A percentile compares a stretch with the other conserved stretches of the same genome.
Evolutionary conservation across 1,284 basidiomycete genomes (phyloP).

Genomic region (Flammula alnicola): DNA sequence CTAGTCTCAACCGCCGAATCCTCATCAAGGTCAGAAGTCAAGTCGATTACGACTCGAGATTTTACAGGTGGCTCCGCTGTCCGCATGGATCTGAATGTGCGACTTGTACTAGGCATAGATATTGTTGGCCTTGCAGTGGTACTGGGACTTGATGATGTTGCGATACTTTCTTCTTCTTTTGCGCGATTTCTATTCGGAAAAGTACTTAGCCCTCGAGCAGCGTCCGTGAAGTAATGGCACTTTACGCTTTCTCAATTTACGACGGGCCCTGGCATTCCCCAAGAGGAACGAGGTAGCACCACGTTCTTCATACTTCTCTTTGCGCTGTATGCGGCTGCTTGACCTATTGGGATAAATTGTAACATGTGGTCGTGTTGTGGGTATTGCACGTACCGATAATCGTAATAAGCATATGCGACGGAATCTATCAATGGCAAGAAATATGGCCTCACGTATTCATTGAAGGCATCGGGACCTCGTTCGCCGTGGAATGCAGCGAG

Average conservation of each 20-base stretch:
- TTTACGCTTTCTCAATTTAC: background rate
- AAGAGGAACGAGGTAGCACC: background rate
- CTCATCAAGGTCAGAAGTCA: background rate
- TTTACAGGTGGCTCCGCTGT: background rate
- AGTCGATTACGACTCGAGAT: constrained; percentile 3
- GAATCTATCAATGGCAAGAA: constrained; percentile 27
- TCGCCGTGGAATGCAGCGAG: constrained; percentile 29
- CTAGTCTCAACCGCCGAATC: no score
- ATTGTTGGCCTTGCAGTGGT: no score
- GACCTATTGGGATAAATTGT: background rate
- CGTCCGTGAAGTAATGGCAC: background rate
- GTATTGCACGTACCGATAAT: constrained; percentile 20
- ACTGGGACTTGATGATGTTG: background rate
- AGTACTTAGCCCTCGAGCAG: background rate
- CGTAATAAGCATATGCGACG: constrained; percentile 23
- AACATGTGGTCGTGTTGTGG: background rate
- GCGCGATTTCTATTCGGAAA: background rate
- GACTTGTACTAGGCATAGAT: no score
- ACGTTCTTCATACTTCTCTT: background rate
- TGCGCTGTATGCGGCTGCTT: background rate
- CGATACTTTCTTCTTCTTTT: background rate
- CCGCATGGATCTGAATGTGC: no score
- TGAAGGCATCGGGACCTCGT: constrained; percentile 21
- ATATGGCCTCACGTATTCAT: constrained; percentile 25
- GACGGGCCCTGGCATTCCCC: background rate